Evolutionary conservation across 2,329 filamentous ascomycete genomes (phyloP), one percentile per base, ranked within the genome.

Genomic region (Phaeosphaeriaceae sp.): DNA sequence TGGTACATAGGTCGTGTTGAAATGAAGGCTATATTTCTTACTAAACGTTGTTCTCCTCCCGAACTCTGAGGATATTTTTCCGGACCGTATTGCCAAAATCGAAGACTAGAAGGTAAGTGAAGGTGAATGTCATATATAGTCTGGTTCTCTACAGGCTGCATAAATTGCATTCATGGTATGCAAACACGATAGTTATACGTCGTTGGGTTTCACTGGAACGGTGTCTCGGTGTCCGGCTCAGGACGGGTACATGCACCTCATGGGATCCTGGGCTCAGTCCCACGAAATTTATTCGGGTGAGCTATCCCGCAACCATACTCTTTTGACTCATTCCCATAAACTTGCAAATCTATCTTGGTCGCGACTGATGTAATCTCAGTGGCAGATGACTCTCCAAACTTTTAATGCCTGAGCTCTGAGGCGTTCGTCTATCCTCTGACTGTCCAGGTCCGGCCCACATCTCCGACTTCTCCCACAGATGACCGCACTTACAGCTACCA

Each of bases 301-400:
- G 18, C 38, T 35, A 42, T 29, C 23, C 29, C 39, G 50, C 58
- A 61, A 56, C 51, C 45, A 50, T 34, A 42, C 38, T 52, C 44
- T 47, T 34, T 63, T 63, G 56, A 61, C 62, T 64, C 61, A 53
- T 38, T 29, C 49, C 40, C 42, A 35, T 44, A 51, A 48, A 34
- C 43, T 48, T 46, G n/a, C 42, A 39, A 44, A 44, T 53, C 64
- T 53, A 58, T 62, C 56, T 63, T 55, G 39, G 50, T 56, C 50
- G 54, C 42, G 28, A 35, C 52, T 66, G 56, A 60, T 62, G 60
- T 62, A 56, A 52, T 51, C 49, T 30, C 46, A 47, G 48, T 50
- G 51, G 59, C 68, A 71, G 62, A 65, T 72, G 67, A 70, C 67
- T 60, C 36, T 58, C 56, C 60, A 46, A 60, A 37, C 48, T 54